Evolutionary conservation across 306 rosid genomes (phyloP).

Genomic region (Pyrus betulifolia): DNA sequence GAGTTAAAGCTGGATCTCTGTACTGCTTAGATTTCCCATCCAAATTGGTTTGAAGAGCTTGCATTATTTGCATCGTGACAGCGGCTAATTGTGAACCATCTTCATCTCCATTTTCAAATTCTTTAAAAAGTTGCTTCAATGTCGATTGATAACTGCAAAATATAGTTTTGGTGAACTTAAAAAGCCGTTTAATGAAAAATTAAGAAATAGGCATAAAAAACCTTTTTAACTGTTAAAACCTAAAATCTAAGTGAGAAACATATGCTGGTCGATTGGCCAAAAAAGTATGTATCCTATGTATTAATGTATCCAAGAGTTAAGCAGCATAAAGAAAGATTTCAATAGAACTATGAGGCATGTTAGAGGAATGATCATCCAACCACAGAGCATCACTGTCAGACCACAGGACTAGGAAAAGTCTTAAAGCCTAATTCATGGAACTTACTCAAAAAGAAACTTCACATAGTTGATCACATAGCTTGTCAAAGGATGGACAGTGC

Average conservation of each 20-base stretch:
- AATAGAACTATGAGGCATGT: background rate
- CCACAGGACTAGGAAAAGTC: background rate
- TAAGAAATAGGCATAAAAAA: background rate
- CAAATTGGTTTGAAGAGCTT: constrained; percentile 91
- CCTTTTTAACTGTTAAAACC: background rate
- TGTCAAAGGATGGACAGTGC: constrained; percentile 96
- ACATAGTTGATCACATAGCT: constrained; percentile 95
- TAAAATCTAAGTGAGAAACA: background rate
- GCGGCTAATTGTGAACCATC: constrained; percentile 68
- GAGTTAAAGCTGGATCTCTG: constrained; percentile 72
- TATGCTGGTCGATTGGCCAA: background rate
- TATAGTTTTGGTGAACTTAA: constrained; percentile 10
- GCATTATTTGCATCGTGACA: constrained; percentile 90
- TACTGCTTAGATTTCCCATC: constrained; percentile 95
- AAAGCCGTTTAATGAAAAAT: background rate
- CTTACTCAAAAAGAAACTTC: constrained; percentile 96
- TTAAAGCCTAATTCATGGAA: constrained; percentile 13
- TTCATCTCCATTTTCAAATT: constrained; percentile 63
- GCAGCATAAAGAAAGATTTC: background rate
- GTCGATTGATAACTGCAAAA: constrained; percentile 80
- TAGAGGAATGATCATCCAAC: background rate
- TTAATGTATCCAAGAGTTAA: background rate
- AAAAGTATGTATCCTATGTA: background rate
- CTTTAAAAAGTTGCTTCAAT: constrained; percentile 91
- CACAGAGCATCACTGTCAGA: background rate